These are phyloP conservation scores for Nemania bipapillata DNA, from an alignment of 2,329 filamentous ascomycete genomes.

Conservation along the genomic window DNA sequence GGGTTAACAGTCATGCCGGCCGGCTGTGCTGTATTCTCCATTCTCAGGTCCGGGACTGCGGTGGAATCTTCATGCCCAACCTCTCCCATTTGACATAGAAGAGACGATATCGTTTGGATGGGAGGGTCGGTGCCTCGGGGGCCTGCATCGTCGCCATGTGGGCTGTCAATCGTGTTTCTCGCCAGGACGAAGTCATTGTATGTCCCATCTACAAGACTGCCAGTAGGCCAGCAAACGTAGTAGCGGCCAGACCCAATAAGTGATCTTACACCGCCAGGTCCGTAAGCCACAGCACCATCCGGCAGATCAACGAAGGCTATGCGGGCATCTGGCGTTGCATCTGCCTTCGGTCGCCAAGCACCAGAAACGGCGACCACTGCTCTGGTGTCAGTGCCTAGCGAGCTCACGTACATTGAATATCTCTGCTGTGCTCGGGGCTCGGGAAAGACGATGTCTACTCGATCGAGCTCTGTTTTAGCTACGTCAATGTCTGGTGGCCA, in stretches of 20 bases:
- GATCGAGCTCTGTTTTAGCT: conserved; percentile 1
- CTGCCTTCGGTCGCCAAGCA: conserved; percentile 5
- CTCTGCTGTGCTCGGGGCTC: neutral
- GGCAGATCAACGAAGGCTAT: conserved; percentile 25
- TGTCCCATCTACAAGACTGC: neutral
- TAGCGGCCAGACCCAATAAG: conserved; percentile 19
- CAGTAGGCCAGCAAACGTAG: conserved; percentile 18
- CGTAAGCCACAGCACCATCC: conserved; percentile 10
- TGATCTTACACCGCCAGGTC: conserved; percentile 5
- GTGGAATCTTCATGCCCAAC: no score
- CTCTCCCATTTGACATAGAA: no score
- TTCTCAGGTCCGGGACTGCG: no score
- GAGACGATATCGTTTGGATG: no score
- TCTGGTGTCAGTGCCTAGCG: conserved; percentile 9
- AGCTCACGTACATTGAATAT: neutral
- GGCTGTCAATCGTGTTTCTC: conserved; percentile 1
- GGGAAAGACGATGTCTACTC: conserved; percentile 5
- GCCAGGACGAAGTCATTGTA: conserved; percentile 27
- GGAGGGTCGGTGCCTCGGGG: no score
- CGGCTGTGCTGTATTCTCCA: neutral
- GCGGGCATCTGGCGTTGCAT: conserved; percentile 21
- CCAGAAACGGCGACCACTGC: conserved; percentile 14
- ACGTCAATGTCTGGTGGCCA: conserved; percentile 29
- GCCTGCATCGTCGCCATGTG: no score
- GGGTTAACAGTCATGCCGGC: conserved; percentile 8